Base-by-base conservation (phyloP, 2,329 filamentous ascomycete species). In the Venturia asperata region DNA sequence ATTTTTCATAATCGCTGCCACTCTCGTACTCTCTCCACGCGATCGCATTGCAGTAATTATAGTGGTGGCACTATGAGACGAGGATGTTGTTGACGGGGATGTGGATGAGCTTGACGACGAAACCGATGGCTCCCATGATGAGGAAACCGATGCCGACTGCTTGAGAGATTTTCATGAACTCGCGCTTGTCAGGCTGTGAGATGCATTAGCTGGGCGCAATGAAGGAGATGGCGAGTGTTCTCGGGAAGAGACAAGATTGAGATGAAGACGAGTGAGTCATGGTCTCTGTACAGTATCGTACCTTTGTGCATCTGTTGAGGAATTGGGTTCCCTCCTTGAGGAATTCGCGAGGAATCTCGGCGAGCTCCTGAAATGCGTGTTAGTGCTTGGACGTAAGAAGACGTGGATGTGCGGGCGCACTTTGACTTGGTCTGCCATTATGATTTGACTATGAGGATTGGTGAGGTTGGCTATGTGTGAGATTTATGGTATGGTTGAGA, bases 11-110 rank as follows among this genome's bases (percentile, higher is more conserved):
- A 37, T 13, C 15, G 9, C 2, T 21, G 9, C 15, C 30, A 11
- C 30, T 58, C 52, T 9, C 9, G 1, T 37, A 3, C 13, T 37
- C 30, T n/a, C 5, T 30, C 52, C 27, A 58, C 5, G 52, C 27
- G 3, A 15, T 58, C 30, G 30, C 27, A 58, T 37, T 11, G 27
- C n/a, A n/a, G n/a, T 37, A 15, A 27, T 27, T 27, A 58, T 15
- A 9, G 24, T 58, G 1, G 21, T 45, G 15, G 60, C 30, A 61
- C 63, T 64, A 66, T 45, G 64, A 66, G 69, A 89, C 86, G 66
- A 89, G 81, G 67, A 88, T 85, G 75, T 87, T 85, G 82, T 88
- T 88, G 68, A 89, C 82, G 68, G 86, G 86, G 61, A 88, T 87
- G 75, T 88, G 86, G 69, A 88, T 86, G 72, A 89, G 81, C 81